Percentiles rank a stretch among this genome's conserved stretches.
Evolutionary conservation across 257 asterid species (phyloP).

Genomic region (Scutellaria minor): DNA sequence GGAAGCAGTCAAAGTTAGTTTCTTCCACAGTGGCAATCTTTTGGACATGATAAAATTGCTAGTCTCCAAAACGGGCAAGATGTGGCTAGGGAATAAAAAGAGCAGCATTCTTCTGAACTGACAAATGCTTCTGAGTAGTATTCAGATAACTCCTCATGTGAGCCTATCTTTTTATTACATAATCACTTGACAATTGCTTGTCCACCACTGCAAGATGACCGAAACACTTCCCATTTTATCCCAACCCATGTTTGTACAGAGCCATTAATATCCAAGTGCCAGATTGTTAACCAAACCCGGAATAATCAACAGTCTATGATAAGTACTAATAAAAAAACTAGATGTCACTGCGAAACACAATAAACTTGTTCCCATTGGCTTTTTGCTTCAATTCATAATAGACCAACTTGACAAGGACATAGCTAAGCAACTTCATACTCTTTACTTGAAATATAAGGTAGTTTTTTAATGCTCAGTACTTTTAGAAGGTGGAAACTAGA

Average conservation of each 20-base stretch:
- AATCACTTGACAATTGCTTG: slow-evolving; percentile 40
- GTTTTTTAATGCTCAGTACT: slow-evolving; percentile 34
- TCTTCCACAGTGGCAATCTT: slow-evolving; percentile 63
- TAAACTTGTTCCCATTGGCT: slow-evolving; percentile 88
- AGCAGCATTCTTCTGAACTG: slow-evolving; percentile 47
- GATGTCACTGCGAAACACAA: slow-evolving; percentile 51
- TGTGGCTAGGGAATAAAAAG: slow-evolving; percentile 45
- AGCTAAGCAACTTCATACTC: slow-evolving; percentile 78
- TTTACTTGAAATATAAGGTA: slow-evolving; percentile 76
- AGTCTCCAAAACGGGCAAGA: slow-evolving; percentile 55
- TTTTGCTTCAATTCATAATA: slow-evolving; percentile 84
- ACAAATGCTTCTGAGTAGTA: slow-evolving; percentile 46
- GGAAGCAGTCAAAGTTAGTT: slow-evolving; percentile 54
- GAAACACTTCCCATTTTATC: slow-evolving; percentile 43
- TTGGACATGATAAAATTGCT: slow-evolving; percentile 53
- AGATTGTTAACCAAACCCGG: slow-evolving; percentile 46
- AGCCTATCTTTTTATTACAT: slow-evolving; percentile 41
- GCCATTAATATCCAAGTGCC: slow-evolving; percentile 44
- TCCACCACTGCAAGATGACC: slow-evolving; percentile 45
- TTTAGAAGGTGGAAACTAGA: slow-evolving; percentile 24
- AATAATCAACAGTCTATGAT: slow-evolving; percentile 47
- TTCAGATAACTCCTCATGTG: slow-evolving; percentile 43
- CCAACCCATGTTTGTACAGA: slow-evolving; percentile 47
- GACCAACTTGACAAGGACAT: slow-evolving; percentile 93
- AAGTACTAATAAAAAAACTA: slow-evolving; percentile 41